Conservation (phyloP, 495 filamentous ascomycete species). For the Hypoxylon perforatum region DNA sequence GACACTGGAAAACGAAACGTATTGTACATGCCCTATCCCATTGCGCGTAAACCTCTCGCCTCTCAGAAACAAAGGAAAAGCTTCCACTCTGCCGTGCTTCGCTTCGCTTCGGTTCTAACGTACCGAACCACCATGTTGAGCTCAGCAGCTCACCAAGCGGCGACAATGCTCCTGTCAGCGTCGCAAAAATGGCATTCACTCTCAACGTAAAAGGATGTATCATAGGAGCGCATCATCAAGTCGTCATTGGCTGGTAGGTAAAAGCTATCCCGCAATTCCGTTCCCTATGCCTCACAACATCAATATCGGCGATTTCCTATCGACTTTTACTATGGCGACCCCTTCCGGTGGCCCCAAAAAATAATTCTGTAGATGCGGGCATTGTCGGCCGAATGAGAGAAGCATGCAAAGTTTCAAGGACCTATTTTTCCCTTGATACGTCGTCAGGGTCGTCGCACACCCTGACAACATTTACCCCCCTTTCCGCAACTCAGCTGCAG, state of each 20-base stretch:
- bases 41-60: background rate
- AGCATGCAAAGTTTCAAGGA: slow-evolving; percentile 18
- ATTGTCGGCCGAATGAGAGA: slow-evolving; percentile 33
- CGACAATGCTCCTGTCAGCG: too few relatives aligned
- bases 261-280: background rate
- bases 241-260: background rate
- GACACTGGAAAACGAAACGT: background rate
- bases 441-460: slow-evolving; percentile 17
- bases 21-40: background rate
- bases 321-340: slow-evolving; percentile 24
- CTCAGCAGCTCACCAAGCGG: background rate
- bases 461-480: too few relatives aligned
- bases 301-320: slow-evolving; percentile 29
- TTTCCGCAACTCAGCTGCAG: slow-evolving; percentile 37
- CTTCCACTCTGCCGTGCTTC: background rate
- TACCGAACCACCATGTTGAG: background rate
- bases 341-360: slow-evolving; percentile 13
- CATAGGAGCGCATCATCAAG: background rate
- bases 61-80: background rate
- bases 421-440: slow-evolving; percentile 9
- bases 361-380: slow-evolving; percentile 10
- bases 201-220: background rate
- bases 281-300: slow-evolving; percentile 3
- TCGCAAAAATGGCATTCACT: too few relatives aligned
- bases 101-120: background rate